Evolutionary conservation across 106 monocot species (phyloP), one percentile per base, ranked within the genome.

Genomic region (Ottelia alismoides): DNA sequence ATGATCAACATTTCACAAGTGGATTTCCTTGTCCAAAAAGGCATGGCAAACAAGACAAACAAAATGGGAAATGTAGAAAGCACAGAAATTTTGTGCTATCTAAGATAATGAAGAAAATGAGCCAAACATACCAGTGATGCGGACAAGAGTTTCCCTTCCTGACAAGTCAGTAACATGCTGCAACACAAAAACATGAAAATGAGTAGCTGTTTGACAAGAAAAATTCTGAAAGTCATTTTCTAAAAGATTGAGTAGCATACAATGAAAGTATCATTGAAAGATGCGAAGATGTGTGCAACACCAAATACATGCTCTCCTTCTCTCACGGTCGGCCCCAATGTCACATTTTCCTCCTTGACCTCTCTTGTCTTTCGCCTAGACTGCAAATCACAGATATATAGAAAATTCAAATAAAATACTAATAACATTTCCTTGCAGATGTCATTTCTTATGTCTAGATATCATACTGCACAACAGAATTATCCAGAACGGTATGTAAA

Each of bases 201-300:
- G n/a, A 57, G 55, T 22, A 53, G 55, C 30, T 56, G 47, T 25
- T 57, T 55, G 47, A 61, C 54, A 9, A 23, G 54, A 24, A 63
- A 70, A 53, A 55, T 61, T 20, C 57, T 31, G 40, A 54, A 55
- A 24, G 31, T 54, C 27, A 47, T 44, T 22, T 43, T 47, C 0
- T 0, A 28, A 14, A 6, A 31, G 27, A 68, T n/a, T n/a, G n/a
- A n/a, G n/a, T n/a, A 35, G 58, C 76, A 67, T 49, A 92, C 86
- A 50, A 92, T 92, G 53, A 92, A 92, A 22, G 92, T 92, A 60
- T 92, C 86, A 27, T 87, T 86, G 74, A 92, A 92, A 1, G 92
- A 92, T 9, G 92, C 92, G 52, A 86, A 92, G 45, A 92, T 76
- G 58, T 92, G 92, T 0, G 92, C 92, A 47, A 84, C 84, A 12